These are phyloP conservation scores for Cucumis cinereus DNA, from an alignment of 306 rosid species.

Conservation along the genomic window DNA sequence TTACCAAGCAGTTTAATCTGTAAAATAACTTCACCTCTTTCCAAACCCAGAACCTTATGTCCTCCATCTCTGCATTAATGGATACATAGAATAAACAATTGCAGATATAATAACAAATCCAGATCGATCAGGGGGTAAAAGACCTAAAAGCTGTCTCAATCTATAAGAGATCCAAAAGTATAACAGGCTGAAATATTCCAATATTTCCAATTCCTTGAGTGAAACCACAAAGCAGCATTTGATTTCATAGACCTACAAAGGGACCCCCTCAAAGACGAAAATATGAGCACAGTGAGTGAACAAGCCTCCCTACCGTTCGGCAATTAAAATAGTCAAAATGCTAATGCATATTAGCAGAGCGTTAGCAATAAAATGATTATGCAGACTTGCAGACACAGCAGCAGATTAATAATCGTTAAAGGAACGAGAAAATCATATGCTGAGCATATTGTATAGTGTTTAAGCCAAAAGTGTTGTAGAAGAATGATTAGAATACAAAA, in stretches of 20 bases:
- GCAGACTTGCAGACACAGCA: background rate
- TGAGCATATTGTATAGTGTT: background rate
- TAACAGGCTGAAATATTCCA: background rate
- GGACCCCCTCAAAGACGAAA: background rate
- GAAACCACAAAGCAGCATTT: background rate
- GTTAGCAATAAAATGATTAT: background rate
- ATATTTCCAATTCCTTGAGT: background rate
- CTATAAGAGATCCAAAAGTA: slow-evolving; percentile 14
- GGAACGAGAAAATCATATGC: background rate
- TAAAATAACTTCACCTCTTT: slow-evolving; percentile 15
- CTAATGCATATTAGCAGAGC: background rate
- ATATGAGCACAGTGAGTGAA: background rate
- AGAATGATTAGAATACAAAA: background rate
- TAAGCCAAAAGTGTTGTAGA: background rate
- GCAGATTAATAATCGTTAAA: background rate
- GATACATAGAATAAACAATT: slow-evolving; percentile 9
- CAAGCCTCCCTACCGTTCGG: background rate
- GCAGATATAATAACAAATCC: slow-evolving; percentile 15
- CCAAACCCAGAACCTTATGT: slow-evolving; percentile 14
- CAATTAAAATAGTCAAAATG: slow-evolving; percentile 1
- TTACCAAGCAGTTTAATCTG: slow-evolving; percentile 10
- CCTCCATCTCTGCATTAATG: slow-evolving; percentile 23
- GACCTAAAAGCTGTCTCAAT: slow-evolving; percentile 15
- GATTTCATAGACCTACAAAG: background rate
- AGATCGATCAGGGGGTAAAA: slow-evolving; percentile 10